Percentiles rank a stretch among this genome's conserved stretches.
These are phyloP conservation scores for Acanthamoeba healyi DNA, from an alignment of 208 protist genomes.

Conservation along the genomic window DNA sequence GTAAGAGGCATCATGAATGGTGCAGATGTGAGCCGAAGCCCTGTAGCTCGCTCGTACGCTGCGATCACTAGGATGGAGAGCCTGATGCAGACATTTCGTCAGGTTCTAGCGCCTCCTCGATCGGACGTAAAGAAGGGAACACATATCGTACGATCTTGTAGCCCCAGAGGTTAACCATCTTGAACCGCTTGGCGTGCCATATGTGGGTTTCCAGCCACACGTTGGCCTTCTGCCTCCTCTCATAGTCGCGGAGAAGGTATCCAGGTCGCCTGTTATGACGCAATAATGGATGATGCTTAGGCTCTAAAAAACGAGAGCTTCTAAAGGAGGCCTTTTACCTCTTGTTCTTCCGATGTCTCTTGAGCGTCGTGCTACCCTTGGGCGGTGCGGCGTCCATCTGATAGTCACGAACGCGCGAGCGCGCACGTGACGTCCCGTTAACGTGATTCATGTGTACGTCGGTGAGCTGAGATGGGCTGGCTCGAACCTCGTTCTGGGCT, in stretches of 20 bases:
- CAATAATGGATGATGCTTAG: neutral
- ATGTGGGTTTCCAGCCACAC: constrained; percentile 89
- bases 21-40: constrained; percentile 56
- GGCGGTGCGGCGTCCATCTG: constrained; percentile 19
- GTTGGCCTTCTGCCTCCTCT: constrained; percentile 75
- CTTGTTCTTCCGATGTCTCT: constrained; percentile 61
- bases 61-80: constrained; percentile 1
- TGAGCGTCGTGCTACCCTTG: constrained; percentile 27
- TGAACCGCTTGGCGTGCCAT: constrained; percentile 88
- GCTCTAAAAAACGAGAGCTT: neutral
- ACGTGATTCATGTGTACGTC: too few species aligned
- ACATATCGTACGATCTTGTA: constrained; percentile 79
- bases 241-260: constrained; percentile 82
- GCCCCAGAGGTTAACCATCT: constrained; percentile 84
- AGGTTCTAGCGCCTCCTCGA: too few species aligned
- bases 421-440: neutral
- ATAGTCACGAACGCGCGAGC: neutral
- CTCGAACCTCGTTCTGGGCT: constrained; percentile 19
- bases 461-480: too few species aligned
- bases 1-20: constrained; percentile 70
- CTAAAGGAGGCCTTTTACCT: neutral
- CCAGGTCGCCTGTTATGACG: constrained; percentile 77
- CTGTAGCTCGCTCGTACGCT: constrained; percentile 47
- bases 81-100: neutral
- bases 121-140: neutral